A percentile compares a stretch with the other conserved stretches of the same genome.
These are phyloP conservation scores for Sarocladium kiliense DNA, from an alignment of 2,329 filamentous ascomycete species.

Conservation along the genomic window DNA sequence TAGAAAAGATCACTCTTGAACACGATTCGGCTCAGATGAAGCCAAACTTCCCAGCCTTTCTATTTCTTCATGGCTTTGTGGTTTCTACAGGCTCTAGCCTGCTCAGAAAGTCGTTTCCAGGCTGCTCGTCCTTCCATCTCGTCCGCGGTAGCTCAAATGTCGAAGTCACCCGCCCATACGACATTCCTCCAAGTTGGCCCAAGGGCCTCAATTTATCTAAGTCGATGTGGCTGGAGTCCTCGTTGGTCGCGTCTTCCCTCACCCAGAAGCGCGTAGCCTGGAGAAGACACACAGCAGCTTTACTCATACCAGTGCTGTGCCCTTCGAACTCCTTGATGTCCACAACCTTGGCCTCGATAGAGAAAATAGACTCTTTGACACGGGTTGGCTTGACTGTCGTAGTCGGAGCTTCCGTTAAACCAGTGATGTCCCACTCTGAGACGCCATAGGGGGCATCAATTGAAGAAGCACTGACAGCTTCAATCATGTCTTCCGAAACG, in stretches of 20 bases:
- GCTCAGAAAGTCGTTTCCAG: slow-evolving; percentile 9
- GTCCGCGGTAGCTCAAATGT: slow-evolving; percentile 21
- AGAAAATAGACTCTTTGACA: slow-evolving; percentile 21
- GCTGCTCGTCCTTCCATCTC: slow-evolving; percentile 18
- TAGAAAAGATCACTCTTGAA: too few relatives aligned
- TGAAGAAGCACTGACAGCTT: slow-evolving; percentile 71
- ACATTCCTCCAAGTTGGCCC: slow-evolving; percentile 20
- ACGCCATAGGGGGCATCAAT: slow-evolving; percentile 70
- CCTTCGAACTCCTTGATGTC: slow-evolving; percentile 21
- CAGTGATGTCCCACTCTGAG: slow-evolving; percentile 70
- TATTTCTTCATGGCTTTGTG: too few relatives aligned
- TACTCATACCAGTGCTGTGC: slow-evolving; percentile 18
- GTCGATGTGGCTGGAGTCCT: slow-evolving; percentile 18
- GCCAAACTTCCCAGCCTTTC: too few relatives aligned
- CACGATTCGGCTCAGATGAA: too few relatives aligned
- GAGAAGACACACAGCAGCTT: slow-evolving; percentile 19
- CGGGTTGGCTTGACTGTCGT: slow-evolving; percentile 19
- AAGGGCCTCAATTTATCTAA: slow-evolving; percentile 18
- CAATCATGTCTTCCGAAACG: slow-evolving; percentile 71
- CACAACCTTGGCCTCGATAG: slow-evolving; percentile 21
- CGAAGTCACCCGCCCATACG: slow-evolving; percentile 18
- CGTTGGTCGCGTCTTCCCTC: slow-evolving; percentile 19
- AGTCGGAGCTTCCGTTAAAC: slow-evolving; percentile 28
- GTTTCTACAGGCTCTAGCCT: too few relatives aligned
- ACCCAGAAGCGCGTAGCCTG: slow-evolving; percentile 25